A percentile compares a stretch with the other conserved stretches of the same genome.
These are phyloP conservation scores for Cicer cuneatum DNA, from an alignment of 306 rosid species.

Conservation along the genomic window DNA sequence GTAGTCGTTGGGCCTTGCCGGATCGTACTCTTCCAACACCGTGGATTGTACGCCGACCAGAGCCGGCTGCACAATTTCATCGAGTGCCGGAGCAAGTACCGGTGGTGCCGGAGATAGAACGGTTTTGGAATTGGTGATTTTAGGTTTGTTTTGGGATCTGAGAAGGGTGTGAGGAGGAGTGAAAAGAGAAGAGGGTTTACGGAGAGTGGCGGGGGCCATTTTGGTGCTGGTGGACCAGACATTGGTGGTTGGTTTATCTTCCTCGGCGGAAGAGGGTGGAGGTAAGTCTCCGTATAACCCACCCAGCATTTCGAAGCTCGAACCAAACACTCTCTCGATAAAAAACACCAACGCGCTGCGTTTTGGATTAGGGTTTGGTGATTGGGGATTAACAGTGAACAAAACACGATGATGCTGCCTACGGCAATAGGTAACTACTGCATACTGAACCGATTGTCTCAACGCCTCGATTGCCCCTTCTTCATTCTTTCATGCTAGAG, in stretches of 20 bases:
- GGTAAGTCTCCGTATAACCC: conserved; percentile 98
- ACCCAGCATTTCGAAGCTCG: conserved; percentile 66
- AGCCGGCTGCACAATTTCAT: conserved; percentile 63
- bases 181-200: conserved; percentile 71
- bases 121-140: conserved; percentile 38
- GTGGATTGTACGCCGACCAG: conserved; percentile 82
- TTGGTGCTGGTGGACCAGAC: conserved; percentile 94
- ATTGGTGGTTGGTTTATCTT: conserved; percentile 81
- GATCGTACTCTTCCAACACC: conserved; percentile 92
- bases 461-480: background rate
- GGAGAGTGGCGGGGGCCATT: conserved; percentile 97
- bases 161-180: conserved; percentile 78
- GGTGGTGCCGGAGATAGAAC: conserved; percentile 13
- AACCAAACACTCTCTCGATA: background rate
- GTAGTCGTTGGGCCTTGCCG: conserved; percentile 92
- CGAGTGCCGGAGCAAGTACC: conserved; percentile 30
- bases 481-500: background rate
- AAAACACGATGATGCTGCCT: too few species aligned
- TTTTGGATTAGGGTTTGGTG: conserved; percentile 6
- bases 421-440: too few species aligned
- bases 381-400: background rate
- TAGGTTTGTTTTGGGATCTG: conserved; percentile 67
- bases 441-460: background rate
- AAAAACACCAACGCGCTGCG: background rate
- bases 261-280: conserved; percentile 93